A percentile compares a stretch with the other conserved stretches of the same genome.
These are phyloP conservation scores for Petrea volubilis DNA, from an alignment of 257 asterid genomes.

Conservation along the genomic window DNA sequence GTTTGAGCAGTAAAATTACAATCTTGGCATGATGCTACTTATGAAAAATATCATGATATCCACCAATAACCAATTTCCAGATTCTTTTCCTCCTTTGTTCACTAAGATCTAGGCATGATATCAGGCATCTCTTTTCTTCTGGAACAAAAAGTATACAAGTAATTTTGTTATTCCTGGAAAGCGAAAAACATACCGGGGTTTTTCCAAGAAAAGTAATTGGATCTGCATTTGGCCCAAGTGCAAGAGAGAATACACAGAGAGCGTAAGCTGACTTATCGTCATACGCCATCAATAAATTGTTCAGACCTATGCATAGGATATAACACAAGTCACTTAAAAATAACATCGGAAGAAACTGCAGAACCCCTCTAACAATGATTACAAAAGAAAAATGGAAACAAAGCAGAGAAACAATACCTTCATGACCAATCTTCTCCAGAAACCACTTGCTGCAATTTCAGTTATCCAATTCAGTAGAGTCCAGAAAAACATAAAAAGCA, in stretches of 20 bases:
- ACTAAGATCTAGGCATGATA: not conserved
- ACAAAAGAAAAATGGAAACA: conserved; percentile 1
- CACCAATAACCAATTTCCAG: not conserved
- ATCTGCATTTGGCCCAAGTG: conserved; percentile 80
- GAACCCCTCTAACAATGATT: not conserved
- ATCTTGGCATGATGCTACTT: conserved; percentile 4
- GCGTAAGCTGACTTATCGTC: conserved; percentile 97
- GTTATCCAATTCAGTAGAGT: conserved; percentile 31
- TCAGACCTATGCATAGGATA: conserved; percentile 60
- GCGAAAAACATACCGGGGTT: conserved; percentile 56
- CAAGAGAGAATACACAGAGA: conserved; percentile 86
- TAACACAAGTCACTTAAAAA: conserved; percentile 11
- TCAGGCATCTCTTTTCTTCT: conserved; percentile 1
- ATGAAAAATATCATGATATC: not conserved
- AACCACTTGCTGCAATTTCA: conserved; percentile 83
- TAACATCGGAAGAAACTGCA: conserved; percentile 2
- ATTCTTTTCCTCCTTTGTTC: not conserved
- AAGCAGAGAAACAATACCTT: conserved; percentile 51
- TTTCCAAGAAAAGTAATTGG: conserved; percentile 85
- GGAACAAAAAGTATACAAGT: not conserved
- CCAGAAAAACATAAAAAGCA: conserved; percentile 13
- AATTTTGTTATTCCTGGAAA: not conserved
- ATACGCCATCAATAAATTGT: conserved; percentile 86
- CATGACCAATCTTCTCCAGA: conserved; percentile 87
- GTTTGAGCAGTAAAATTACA: conserved; percentile 11